Evolutionary conservation across 2,329 filamentous ascomycete genomes (phyloP).

Genomic region (Chaetothyriales sp.): DNA sequence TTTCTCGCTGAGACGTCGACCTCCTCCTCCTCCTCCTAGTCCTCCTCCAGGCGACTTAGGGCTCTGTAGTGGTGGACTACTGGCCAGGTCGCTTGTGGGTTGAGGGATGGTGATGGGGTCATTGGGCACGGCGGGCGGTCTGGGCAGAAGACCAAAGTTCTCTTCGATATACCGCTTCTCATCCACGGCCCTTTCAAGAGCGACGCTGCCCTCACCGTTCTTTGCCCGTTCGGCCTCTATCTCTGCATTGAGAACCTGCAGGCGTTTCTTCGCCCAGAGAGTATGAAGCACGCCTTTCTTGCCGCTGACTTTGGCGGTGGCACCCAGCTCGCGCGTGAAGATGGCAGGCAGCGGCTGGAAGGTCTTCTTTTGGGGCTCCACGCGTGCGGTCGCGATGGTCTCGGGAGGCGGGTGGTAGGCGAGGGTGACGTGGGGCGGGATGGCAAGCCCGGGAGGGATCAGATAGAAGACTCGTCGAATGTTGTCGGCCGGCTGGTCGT

Average conservation of each 20-base stretch:
- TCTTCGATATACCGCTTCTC: slow-evolving; percentile 75
- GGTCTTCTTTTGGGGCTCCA: slow-evolving; percentile 30
- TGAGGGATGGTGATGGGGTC: slow-evolving; percentile 15
- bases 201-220: slow-evolving; percentile 69
- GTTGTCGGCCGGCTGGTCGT: slow-evolving; percentile 40
- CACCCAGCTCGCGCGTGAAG: slow-evolving; percentile 60
- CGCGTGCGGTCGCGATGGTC: slow-evolving; percentile 18
- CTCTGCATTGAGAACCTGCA: slow-evolving; percentile 60
- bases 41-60: slow-evolving; percentile 35
- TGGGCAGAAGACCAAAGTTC: slow-evolving; percentile 53
- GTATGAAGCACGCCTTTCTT: slow-evolving; percentile 75
- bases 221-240: slow-evolving; percentile 56
- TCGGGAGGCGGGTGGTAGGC: slow-evolving; percentile 34
- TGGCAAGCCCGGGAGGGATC: slow-evolving; percentile 52
- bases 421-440: slow-evolving; percentile 60
- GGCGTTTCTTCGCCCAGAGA: slow-evolving; percentile 72
- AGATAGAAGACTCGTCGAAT: slow-evolving; percentile 63
- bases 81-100: neutral
- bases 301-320: slow-evolving; percentile 49
- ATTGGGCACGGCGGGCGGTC: slow-evolving; percentile 16
- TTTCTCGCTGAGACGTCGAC: slow-evolving; percentile 62
- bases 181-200: slow-evolving; percentile 65
- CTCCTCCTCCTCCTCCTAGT: slow-evolving; percentile 23
- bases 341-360: slow-evolving; percentile 77
- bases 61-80: slow-evolving; percentile 33